A percentile compares a stretch with the other conserved stretches of the same genome.
phyloP scores from a whole-genome alignment of 225 moss, liverwort and hornwort genomes.

The Anthoceros angustus region DNA sequence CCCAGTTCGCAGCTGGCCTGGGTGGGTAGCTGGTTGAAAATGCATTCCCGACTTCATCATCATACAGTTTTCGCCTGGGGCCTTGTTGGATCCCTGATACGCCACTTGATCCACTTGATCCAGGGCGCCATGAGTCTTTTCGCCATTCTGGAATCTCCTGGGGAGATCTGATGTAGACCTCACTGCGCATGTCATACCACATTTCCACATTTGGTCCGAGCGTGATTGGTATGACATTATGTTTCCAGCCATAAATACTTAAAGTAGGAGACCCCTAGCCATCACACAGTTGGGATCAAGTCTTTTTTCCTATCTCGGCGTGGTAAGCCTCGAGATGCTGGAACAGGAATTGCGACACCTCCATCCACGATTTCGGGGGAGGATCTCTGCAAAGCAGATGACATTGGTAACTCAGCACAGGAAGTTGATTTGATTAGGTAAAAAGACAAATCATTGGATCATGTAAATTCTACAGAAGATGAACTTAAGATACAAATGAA shows the following conservation, averaged over 20 bases:
- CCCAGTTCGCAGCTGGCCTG: conserved; percentile 75
- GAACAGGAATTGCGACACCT: conserved; percentile 63
- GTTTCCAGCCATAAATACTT: not conserved
- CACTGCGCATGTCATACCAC: conserved; percentile 48
- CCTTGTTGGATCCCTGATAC: conserved; percentile 32
- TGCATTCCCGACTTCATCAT: conserved; percentile 79
- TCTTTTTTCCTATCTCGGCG: conserved; percentile 59
- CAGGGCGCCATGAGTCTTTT: conserved; percentile 57
- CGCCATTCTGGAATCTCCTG: conserved; percentile 98
- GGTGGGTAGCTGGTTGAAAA: conserved; percentile 96
- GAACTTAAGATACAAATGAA: not conserved
- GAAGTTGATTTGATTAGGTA: not conserved
- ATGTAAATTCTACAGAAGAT: not conserved
- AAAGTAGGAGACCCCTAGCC: not conserved
- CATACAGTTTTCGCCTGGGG: conserved; percentile 75
- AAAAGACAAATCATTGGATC: not conserved
- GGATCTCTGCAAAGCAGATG: conserved; percentile 46
- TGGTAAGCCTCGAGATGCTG: conserved; percentile 51
- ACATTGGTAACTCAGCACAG: not conserved
- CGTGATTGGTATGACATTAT: conserved; percentile 9
- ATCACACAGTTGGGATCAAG: not conserved
- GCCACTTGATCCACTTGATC: conserved; percentile 31
- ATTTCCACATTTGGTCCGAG: conserved; percentile 23
- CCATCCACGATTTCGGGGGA: conserved; percentile 58
- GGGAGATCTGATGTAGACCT: conserved; percentile 65